phyloP scores from a whole-genome alignment of 176 grass and related monocot genomes.

The Themeda triandra region DNA sequence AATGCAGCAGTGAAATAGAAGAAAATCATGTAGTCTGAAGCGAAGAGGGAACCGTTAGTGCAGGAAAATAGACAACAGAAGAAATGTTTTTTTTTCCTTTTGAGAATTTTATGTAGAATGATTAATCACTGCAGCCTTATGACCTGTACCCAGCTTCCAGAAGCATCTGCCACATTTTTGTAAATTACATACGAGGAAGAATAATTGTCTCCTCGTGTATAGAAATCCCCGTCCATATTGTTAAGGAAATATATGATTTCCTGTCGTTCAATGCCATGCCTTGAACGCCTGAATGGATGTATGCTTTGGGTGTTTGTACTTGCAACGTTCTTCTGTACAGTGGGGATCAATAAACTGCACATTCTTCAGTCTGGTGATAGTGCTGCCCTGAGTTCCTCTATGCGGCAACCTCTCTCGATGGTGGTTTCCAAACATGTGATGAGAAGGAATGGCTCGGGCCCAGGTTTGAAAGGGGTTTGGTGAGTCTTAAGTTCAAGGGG shows the following conservation, averaged over 20 bases:
- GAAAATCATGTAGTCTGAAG: not conserved
- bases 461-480: too few relatives aligned
- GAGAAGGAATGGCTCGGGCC: too few relatives aligned
- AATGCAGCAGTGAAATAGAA: not conserved
- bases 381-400: too few relatives aligned
- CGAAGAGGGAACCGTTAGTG: not conserved
- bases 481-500: too few relatives aligned
- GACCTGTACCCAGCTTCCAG: constrained; percentile 1
- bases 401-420: too few relatives aligned
- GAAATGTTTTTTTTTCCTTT: not conserved
- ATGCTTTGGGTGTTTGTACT: not conserved
- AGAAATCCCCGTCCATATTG: not conserved
- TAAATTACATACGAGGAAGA: constrained; percentile 16
- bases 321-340: not conserved
- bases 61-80: constrained; percentile 1
- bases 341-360: not conserved
- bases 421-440: too few relatives aligned
- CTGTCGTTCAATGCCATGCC: not conserved
- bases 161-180: constrained; percentile 1
- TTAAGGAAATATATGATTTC: not conserved
- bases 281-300: not conserved
- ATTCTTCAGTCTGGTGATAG: too few relatives aligned
- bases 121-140: not conserved
- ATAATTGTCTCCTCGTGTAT: constrained; percentile 28
- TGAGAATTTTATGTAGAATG: not conserved